Conservation (phyloP, 371 early-diverging fungal genomes). For the Haplosporangium sp. region DNA sequence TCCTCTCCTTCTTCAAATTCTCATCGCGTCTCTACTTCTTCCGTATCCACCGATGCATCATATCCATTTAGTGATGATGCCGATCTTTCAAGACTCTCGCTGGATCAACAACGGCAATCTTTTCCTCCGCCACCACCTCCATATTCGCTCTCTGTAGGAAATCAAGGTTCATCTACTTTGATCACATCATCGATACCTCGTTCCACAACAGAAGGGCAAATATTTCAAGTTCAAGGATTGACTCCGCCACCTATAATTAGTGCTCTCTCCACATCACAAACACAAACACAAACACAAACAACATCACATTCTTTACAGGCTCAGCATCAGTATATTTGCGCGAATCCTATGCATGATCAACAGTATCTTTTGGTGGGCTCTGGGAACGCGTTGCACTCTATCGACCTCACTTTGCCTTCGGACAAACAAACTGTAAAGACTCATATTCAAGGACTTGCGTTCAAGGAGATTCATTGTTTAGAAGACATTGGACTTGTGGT, state of each 20-base stretch:
- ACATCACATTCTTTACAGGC: too few species aligned
- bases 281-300: too few species aligned
- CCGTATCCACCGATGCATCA: background rate
- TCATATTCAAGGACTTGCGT: constrained; percentile 46
- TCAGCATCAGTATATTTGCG: constrained; percentile 26
- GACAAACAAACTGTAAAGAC: constrained; percentile 34
- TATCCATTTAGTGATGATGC: background rate
- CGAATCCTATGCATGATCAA: constrained; percentile 54
- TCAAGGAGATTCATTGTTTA: constrained; percentile 53
- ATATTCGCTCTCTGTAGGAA: constrained; percentile 22
- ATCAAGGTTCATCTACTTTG: constrained; percentile 29
- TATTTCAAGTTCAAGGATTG: constrained; percentile 23
- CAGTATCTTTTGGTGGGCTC: constrained; percentile 53
- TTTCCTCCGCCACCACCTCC: constrained; percentile 19
- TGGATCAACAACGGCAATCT: constrained; percentile 3
- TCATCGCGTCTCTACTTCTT: background rate
- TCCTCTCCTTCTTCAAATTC: background rate
- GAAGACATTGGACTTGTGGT: constrained; percentile 49
- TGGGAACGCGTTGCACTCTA: constrained; percentile 45
- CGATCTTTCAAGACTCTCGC: constrained; percentile 1
- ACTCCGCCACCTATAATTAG: background rate
- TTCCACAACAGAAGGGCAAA: constrained; percentile 9
- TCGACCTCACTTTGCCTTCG: constrained; percentile 41
- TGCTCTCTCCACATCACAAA: too few species aligned
- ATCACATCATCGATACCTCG: constrained; percentile 18